Evolutionary conservation across 1,139 yeast species (phyloP), one percentile per base, ranked within the genome.

Genomic region (Saccharomyces pastorianus): DNA sequence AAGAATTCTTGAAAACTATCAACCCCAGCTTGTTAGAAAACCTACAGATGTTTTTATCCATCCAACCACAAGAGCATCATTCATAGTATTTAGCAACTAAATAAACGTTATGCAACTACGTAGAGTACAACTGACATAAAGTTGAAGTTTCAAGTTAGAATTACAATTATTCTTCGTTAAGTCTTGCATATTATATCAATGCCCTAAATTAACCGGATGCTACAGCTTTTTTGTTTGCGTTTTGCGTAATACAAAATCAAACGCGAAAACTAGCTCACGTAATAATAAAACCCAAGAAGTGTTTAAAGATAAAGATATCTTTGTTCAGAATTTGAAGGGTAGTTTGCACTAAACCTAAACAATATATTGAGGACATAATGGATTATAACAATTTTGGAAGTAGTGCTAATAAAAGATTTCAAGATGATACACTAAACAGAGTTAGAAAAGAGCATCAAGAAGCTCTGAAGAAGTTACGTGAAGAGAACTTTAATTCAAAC

Each of bases 21-120:
- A 68, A 69, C 51, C 61, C 62, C 20, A 64, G 60, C 9, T 38
- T 71, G 17, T 53, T 71, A 50, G 74, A 72, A 47, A 71, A 70
- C 55, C 56, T 73, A 31, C 66, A 71, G 50, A 59, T 71, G 32
- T 73, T 72, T 51, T 48, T 73, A 50, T 55, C 59, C 17, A 58
- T 60, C 29, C 52, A 53, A 14, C 55, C 62, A 9, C 58, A 55
- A 20, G 31, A 3, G 51, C 8, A 6, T 26, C 34, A 11, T 26
- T 7, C 8, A 4, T 38, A 38, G 0, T 38, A 38, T 4, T 38
- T 41, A n/a, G 25, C 7, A 20, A n/a, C 6, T 17, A 29, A 20
- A 14, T 38, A 41, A 49, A 46, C 7, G 2, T 20, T 23, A 26
- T 7, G 42, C 17, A 47, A 14, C 11, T 38, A 13, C 11, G 13